phyloP scores from a whole-genome alignment of 2,329 filamentous ascomycete species.

The Pyricularia sp. region DNA sequence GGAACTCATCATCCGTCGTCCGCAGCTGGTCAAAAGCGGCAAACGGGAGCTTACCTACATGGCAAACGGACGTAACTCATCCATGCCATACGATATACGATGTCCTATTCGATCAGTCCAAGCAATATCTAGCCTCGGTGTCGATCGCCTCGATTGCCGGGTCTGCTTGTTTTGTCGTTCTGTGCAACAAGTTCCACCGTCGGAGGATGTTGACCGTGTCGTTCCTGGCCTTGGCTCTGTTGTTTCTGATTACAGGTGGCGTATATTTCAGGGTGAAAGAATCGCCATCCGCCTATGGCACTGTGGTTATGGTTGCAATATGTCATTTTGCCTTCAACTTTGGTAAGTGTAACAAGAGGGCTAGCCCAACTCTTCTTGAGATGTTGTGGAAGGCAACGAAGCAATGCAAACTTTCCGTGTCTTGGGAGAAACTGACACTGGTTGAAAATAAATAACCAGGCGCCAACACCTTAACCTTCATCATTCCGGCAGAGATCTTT shows the following conservation, averaged over 20 bases:
- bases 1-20: constrained; percentile 35
- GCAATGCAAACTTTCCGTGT: not conserved
- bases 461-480: constrained; percentile 49
- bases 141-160: constrained; percentile 37
- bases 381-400: not conserved
- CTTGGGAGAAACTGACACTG: not conserved
- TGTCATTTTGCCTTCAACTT: constrained; percentile 44
- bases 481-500: constrained; percentile 52
- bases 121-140: constrained; percentile 38
- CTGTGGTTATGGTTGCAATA: constrained; percentile 36
- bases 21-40: constrained; percentile 22
- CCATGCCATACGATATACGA: constrained; percentile 40
- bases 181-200: constrained; percentile 34
- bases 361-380: not conserved
- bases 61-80: constrained; percentile 34
- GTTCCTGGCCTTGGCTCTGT: constrained; percentile 30
- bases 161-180: constrained; percentile 33
- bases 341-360: constrained; percentile 20
- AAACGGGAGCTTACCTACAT: constrained; percentile 26
- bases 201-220: constrained; percentile 35
- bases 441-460: constrained; percentile 15
- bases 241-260: constrained; percentile 35
- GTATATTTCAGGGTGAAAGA: constrained; percentile 35
- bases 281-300: constrained; percentile 26
- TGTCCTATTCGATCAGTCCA: constrained; percentile 36